Evolutionary conservation across 306 rosid genomes (phyloP), one percentile per base, ranked within the genome.

Genomic region (Lagenaria siceraria): DNA sequence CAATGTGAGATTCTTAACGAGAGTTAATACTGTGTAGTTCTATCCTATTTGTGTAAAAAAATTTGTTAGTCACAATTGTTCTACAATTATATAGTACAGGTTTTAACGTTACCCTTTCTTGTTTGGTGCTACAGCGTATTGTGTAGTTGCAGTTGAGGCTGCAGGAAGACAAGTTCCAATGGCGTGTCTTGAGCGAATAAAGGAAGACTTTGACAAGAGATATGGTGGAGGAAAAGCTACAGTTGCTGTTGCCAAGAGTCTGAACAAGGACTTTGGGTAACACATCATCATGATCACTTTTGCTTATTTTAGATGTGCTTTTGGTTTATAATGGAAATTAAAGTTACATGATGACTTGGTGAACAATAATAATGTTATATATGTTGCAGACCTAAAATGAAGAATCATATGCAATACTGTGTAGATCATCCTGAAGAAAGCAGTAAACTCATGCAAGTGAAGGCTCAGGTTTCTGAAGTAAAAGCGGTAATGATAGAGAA

Each of bases 201-300:
- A 78, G 58, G 76, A 78, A 6, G 68, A 66, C 25, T 77, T 77
- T 51, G 64, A 66, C 77, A 52, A 68, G 19, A 66, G 77, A 78
- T 78, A 78, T 68, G 55, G 76, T 2, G 81, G 81, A 35, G 81
- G 81, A 27, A 78, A 78, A 78, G 76, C 81, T 22, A 19, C 56
- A 52, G 56, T 65, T 66, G 68, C 81, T 69, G 36, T 48, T 33
- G 74, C 80, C 62, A 77, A 77, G 43, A 77, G 80, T 64, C 53
- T 77, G 74, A 77, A 11, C 9, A 77, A 77, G 19, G 80, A 77
- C 12, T 77, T 77, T 63, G 80, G 80, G 80, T 77, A 61, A 25
- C n/a, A 51, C 55, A 40, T 75, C 56, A 5, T 31, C 36, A 46
- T 12, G 18, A 6, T 18, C 52, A 19, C 36, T 42, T n/a, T n/a